Base-by-base conservation (phyloP, 352 stramenopile species). In the Ophiocytium majus region DNA sequence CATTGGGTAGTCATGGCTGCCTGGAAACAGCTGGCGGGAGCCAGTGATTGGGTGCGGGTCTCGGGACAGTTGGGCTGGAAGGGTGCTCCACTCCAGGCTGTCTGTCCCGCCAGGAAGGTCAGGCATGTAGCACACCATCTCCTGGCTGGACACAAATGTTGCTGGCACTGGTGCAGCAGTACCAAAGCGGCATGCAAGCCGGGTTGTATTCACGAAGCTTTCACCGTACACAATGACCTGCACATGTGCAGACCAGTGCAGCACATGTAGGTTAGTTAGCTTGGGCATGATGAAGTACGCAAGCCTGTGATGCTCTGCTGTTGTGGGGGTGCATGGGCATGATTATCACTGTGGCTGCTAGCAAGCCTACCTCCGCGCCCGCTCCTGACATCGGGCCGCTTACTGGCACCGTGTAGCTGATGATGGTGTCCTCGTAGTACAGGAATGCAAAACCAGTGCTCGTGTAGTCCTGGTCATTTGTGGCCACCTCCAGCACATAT, bases 141-240 rank as follows among this genome's bases (percentile, higher is more conserved):
- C 90, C 0, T 88, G 92, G n/a, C 91, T 91, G 86, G 82, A 93
- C 1, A 96, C 63, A 83, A 95, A 98, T 50, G 89, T 91, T 0
- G 91, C 95, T 0, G 95, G 94, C 32, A 95, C 94, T 43, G 85
- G 82, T 1, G 81, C 94, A 79, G 0, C 92, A 43, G 35, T 91
- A 91, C 0, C 96, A 89, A 98, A 92, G 31, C 94, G 90, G 90
- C 96, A 99, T 0, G 89, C 85, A 28, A 99, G 86, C 0, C 89
- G 82, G 0, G 95, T 98, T n/a, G 92, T 95, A 85, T 98, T 99
- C 63, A 99, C 94, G 98, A 98, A 98, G 10, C 91, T 91, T 0
- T 89, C 83, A 17, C 96, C 96, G 79, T 94, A 91, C 0, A 98
- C 89, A 0, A 89, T 91, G 19, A 98, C 91, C 90, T n/a, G 96